phyloP scores from a whole-genome alignment of 257 asterid species.

The Ehretia macrophylla region DNA sequence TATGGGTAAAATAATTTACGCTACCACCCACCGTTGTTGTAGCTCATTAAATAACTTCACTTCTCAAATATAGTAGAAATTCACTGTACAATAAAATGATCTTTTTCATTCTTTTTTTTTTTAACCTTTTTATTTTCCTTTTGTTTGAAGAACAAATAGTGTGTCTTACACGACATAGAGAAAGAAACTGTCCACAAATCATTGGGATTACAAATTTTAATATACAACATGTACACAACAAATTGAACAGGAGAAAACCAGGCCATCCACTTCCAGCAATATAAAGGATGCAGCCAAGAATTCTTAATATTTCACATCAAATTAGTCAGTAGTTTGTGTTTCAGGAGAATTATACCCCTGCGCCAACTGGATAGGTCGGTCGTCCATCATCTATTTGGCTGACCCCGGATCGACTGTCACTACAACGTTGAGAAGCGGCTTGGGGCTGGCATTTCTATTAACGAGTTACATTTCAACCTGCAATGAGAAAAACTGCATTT shows the following conservation, averaged over 20 bases:
- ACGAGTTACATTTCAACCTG: constrained; percentile 18
- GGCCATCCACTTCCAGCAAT: constrained; percentile 17
- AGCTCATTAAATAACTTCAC: no score
- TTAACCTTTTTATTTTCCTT: constrained; percentile 13
- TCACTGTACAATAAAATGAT: neutral
- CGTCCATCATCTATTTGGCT: constrained; percentile 7
- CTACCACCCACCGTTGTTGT: no score
- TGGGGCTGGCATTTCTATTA: neutral
- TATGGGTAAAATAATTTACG: no score
- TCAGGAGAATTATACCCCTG: constrained; percentile 2
- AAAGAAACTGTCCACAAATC: constrained; percentile 16
- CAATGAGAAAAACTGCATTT: neutral
- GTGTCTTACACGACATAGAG: constrained; percentile 5
- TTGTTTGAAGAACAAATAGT: constrained; percentile 21
- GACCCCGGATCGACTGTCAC: neutral
- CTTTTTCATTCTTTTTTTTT: neutral
- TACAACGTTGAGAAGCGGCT: neutral
- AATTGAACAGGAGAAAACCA: constrained; percentile 18
- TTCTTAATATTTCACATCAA: constrained; percentile 24
- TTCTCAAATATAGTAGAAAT: no score
- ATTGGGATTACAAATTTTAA: constrained; percentile 25
- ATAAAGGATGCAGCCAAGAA: constrained; percentile 12
- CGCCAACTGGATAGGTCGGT: neutral
- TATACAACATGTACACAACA: constrained; percentile 36
- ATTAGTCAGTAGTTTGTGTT: constrained; percentile 24